These are phyloP conservation scores for Plectosphaerella plurivora DNA, from an alignment of 2,329 filamentous ascomycete genomes.

Conservation along the genomic window DNA sequence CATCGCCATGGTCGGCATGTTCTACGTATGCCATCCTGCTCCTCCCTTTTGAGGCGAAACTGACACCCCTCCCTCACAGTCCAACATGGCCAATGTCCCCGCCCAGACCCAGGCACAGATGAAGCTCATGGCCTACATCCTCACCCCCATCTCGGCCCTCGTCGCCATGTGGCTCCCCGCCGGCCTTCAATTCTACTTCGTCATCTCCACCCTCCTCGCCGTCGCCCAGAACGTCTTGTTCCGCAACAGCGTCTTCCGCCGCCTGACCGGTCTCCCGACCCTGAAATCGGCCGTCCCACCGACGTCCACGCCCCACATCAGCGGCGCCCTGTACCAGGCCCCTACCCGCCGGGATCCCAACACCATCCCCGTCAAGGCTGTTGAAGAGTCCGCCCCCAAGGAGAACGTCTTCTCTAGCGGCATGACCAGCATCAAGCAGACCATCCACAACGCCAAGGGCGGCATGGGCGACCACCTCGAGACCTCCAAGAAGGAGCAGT, in stretches of 20 bases:
- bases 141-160: constrained; percentile 38
- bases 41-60: constrained; percentile 1
- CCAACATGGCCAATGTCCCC: constrained; percentile 28
- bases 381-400: constrained; percentile 13
- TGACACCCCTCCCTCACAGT: constrained; percentile 17
- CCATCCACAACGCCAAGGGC: constrained; percentile 26
- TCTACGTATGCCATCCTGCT: constrained; percentile 40
- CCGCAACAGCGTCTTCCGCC: constrained; percentile 34
- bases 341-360: neutral
- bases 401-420: constrained; percentile 25
- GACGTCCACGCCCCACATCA: constrained; percentile 10
- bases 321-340: constrained; percentile 24
- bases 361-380: constrained; percentile 12
- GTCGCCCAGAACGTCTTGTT: constrained; percentile 28
- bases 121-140: constrained; percentile 36
- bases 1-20: constrained; percentile 48
- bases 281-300: constrained; percentile 13
- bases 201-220: constrained; percentile 27
- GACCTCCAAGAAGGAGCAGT: constrained; percentile 25
- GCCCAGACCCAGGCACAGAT: constrained; percentile 27
- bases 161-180: constrained; percentile 43
- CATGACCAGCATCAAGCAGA: constrained; percentile 32
- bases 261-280: constrained; percentile 29
- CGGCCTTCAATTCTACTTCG: constrained; percentile 45
- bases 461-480: constrained; percentile 23